Evolutionary conservation across 441 rosid species (phyloP), one percentile per base, ranked within the genome.

Genomic region (Adansonia madagascariensis): DNA sequence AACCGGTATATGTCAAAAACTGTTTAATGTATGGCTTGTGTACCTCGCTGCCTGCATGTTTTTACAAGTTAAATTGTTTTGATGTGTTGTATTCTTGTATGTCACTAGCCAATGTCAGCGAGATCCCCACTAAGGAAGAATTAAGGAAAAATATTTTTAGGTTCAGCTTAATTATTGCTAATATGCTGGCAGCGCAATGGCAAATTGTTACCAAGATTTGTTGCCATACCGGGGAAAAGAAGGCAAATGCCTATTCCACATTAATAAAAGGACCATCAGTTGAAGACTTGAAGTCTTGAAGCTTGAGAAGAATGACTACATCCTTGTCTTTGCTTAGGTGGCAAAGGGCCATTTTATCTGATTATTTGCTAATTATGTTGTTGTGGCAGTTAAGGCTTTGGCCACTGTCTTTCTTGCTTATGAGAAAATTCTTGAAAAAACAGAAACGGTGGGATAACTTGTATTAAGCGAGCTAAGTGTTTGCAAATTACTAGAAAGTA

Each of bases 171-270:
- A 92, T 14, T 97, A 93, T 27, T 90, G 97, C 88, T 90, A 90
- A 80, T 90, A 94, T 93, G 91, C 77, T 90, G 98, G 97, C 98
- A 94, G 81, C 90, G 93, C 83, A 86, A 82, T 75, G 98, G 98
- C 14, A 97, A 92, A 53, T 93, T 56, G 97, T 97, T 70, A 93
- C 91, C 1, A 89, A 90, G 82, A 97, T 91, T 35, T 94, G 88
- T 74, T 87, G 92, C 18, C 84, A 85, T 72, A 91, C 93, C 6
- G 86, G 86, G 80, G 84, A 93, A 0, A 91, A 89, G 87, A 88
- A 91, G 79, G 94, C 82, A 94, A 95, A 0, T 90, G 87, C 81
- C 89, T 93, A 72, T 89, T 93, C 87, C 86, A 97, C 44, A 90
- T 94, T 53, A 90, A 93, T 76, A 95, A 91, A 77, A 87, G 95